A percentile compares a stretch with the other conserved stretches of the same genome.
These are phyloP conservation scores for Ophiorrhiza pumila DNA, from an alignment of 257 asterid genomes.

Conservation along the genomic window DNA sequence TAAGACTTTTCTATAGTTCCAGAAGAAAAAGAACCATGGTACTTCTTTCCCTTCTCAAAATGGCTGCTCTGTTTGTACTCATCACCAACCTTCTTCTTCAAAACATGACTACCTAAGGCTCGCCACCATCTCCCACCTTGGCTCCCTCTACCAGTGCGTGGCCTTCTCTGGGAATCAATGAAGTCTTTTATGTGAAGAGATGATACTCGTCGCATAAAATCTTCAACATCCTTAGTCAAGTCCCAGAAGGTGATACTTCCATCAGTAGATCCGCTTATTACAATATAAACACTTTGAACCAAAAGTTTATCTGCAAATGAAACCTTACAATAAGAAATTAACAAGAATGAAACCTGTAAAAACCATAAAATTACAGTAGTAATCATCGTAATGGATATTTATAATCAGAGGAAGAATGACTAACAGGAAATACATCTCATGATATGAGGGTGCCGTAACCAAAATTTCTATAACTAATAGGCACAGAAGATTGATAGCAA, in stretches of 20 bases:
- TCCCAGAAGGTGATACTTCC: conserved; percentile 93
- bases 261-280: conserved; percentile 84
- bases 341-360: conserved; percentile 14
- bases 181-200: conserved; percentile 48
- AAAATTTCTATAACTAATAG: background rate
- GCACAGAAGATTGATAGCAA: too few species aligned
- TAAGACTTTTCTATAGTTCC: conserved; percentile 22
- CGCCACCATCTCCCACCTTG: conserved; percentile 95
- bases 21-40: conserved; percentile 23
- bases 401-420: background rate
- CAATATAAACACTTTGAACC: conserved; percentile 50
- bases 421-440: background rate
- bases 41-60: conserved; percentile 24
- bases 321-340: conserved; percentile 5
- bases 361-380: background rate
- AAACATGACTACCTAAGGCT: conserved; percentile 37
- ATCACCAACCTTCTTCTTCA: conserved; percentile 37
- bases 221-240: conserved; percentile 66
- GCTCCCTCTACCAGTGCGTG: conserved; percentile 97
- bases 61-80: conserved; percentile 18
- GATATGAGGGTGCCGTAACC: background rate
- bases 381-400: background rate
- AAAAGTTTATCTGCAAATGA: conserved; percentile 40
- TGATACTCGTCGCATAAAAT: conserved; percentile 58
- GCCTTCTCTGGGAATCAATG: conserved; percentile 72